Evolutionary conservation across 495 filamentous ascomycete genomes (phyloP), one percentile per base, ranked within the genome.

Genomic region (Hypomontagnella monticulosa): DNA sequence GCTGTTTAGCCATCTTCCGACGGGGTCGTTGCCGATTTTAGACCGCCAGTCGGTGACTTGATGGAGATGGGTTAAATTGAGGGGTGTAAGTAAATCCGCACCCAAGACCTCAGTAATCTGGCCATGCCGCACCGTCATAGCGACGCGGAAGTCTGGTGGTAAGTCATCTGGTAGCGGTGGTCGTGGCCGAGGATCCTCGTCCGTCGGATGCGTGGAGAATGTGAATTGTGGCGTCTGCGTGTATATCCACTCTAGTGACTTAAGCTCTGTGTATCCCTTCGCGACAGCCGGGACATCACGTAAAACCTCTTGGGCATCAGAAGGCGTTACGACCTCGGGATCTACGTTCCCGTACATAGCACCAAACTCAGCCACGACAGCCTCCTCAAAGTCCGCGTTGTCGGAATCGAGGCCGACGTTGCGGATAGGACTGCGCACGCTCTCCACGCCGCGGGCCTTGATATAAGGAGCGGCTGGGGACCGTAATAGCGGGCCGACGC

Each of bases 371-470:
- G 46, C 65, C 36, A 81, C 74, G 4, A 87, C 85, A 34, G 80
- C 81, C 0, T 74, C 60, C 33, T 78, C 70, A 73, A 92, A 91
- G 8, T 75, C 73, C 1, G 68, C 70, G n/a, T 59, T 67, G 14
- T 74, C 78, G 4, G 33, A 27, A 1, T n/a, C 4, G 3, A 87
- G 55, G 0, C 78, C 75, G 5, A 97, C 87, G 81, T 99, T 98
- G 16, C 85, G 81, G 12, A 98, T 86, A 0, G 89, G 86, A 14
- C 92, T 95, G 57, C 90, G 87, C 11, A 97, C 93, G 72, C 95
- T 98, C 71, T 94, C 92, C n/a, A 97, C 93, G 0, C 96, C 95
- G 52, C 88, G 85, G 0, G 93, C 92, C 56, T 84, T 85, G 58
- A 98, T 87, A 72, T 85, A 93, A 1, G 81, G 81, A 51, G 84